These are phyloP conservation scores for Grigorovia jiainica DNA, from an alignment of 805 yeast genomes.

Conservation along the genomic window DNA sequence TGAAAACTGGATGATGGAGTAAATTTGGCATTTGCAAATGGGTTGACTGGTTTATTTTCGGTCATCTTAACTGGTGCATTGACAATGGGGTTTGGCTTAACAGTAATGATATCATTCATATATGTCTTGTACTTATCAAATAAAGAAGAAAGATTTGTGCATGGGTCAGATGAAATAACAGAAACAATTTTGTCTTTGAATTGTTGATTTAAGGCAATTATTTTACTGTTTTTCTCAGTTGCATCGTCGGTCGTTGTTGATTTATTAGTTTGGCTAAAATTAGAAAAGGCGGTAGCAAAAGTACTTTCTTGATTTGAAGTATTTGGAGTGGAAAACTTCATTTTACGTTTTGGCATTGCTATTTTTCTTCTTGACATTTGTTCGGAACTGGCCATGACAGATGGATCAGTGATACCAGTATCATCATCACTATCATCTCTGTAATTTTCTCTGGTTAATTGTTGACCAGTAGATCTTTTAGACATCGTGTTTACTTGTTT, in stretches of 20 bases:
- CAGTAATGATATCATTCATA: slow-evolving; percentile 28
- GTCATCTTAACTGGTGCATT: neutral
- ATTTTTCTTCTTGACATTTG: slow-evolving; percentile 64
- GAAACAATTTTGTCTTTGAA: slow-evolving; percentile 42
- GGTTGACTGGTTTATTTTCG: neutral
- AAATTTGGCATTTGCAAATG: neutral
- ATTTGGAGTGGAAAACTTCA: slow-evolving; percentile 11
- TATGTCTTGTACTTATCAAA: slow-evolving; percentile 52
- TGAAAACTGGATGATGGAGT: slow-evolving; percentile 1
- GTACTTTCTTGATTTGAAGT: slow-evolving; percentile 9
- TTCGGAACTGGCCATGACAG: slow-evolving; percentile 52
- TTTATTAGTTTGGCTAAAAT: slow-evolving; percentile 5
- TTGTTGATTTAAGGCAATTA: slow-evolving; percentile 57
- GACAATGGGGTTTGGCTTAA: neutral
- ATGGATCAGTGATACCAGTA: slow-evolving; percentile 29
- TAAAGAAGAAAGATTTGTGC: slow-evolving; percentile 46
- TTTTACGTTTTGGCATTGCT: slow-evolving; percentile 44
- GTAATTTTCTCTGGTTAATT: slow-evolving; percentile 47
- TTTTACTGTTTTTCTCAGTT: slow-evolving; percentile 35
- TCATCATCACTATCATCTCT: slow-evolving; percentile 30
- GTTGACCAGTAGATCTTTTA: slow-evolving; percentile 60
- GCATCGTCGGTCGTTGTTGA: neutral
- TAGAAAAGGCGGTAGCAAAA: slow-evolving; percentile 13
- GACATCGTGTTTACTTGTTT: slow-evolving; percentile 33
- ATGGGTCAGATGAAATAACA: slow-evolving; percentile 35